Evolutionary conservation across 2,329 filamentous ascomycete species (phyloP), one percentile per base, ranked within the genome.

Genomic region (Fusarium miscanthi): DNA sequence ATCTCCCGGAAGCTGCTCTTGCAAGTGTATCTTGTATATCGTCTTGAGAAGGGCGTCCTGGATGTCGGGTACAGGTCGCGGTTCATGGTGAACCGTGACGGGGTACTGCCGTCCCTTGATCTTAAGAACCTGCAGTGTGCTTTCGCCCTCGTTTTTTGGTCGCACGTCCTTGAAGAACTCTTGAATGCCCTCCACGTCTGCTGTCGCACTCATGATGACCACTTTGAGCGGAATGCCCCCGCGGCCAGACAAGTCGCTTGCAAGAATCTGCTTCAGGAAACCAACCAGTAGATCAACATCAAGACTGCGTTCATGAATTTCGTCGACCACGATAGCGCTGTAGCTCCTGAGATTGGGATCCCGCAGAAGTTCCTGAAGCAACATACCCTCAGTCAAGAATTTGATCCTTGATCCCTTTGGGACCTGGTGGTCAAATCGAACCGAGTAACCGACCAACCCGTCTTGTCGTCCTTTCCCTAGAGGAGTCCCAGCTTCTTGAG

Each of bases 201-300:
- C 94, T 11, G 96, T 99, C 54, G 96, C 96, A 86, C 95, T 98
- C 96, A 99, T 99, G 78, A 98, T 89, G 38, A 97, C 89, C 7
- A 98, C 90, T 80, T 97, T 98, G 62, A 99, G 84, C 2, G 93
- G 91, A 35, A 92, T 84, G 9, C 92, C 93, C 12, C 91, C 90
- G 8, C 92, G 89, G 11, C 90, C 90, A 48, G 88, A 85, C 41
- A 89, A 87, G 61, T 90, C 86, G 5, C 87, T 85, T 2, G 86
- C 84, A 3, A 96, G 84, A 51, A 98, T 88, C 68, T 93, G 92
- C 78, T 93, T 93, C 69, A 99, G 80, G 73, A 99, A 98, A 0
- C 96, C 96, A 31, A 97, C 86, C 14, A 98, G 87, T 31, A 99
- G 83, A 83, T 99, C 96, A 12, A 98, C 95, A 79, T 98, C 97